These are phyloP conservation scores for Metarhizium guizhouense DNA, from an alignment of 2,329 filamentous ascomycete species.

Conservation along the genomic window DNA sequence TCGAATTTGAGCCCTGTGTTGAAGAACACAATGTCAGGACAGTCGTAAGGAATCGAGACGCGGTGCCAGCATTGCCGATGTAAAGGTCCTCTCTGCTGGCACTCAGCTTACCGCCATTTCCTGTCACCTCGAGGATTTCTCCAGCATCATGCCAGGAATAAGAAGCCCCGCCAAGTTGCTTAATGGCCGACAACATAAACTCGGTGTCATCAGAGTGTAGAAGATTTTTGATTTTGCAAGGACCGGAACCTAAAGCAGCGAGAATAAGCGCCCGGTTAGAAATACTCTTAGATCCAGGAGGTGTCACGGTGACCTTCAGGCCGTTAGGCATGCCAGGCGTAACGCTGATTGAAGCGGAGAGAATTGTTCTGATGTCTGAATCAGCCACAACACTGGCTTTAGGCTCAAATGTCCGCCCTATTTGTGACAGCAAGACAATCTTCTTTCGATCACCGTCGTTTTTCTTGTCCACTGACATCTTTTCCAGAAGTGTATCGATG, in stretches of 20 bases:
- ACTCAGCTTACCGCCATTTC: conserved; percentile 77
- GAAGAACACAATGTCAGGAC: conserved; percentile 77
- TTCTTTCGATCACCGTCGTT: conserved; percentile 95
- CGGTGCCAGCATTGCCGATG: conserved; percentile 92
- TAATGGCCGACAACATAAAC: conserved; percentile 91
- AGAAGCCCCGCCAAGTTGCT: conserved; percentile 72
- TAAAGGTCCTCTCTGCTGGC: conserved; percentile 75
- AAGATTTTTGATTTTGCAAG: conserved; percentile 82
- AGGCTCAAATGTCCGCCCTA: conserved; percentile 79
- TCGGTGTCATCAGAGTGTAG: conserved; percentile 96
- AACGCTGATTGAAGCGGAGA: conserved; percentile 72
- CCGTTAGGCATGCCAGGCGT: conserved; percentile 59
- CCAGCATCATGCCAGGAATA: conserved; percentile 94
- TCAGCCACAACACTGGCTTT: conserved; percentile 88
- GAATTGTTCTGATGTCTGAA: conserved; percentile 68
- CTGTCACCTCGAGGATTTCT: conserved; percentile 80
- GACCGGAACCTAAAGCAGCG: conserved; percentile 78
- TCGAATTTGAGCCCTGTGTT: conserved; percentile 49
- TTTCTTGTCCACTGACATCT: conserved; percentile 99
- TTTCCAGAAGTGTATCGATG: conserved; percentile 74
- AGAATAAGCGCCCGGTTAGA: conserved; percentile 94
- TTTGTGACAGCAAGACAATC: conserved; percentile 82
- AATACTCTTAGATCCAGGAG: conserved; percentile 94
- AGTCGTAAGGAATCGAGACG: conserved; percentile 88
- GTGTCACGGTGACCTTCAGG: conserved; percentile 66